These are phyloP conservation scores for Beauveria pseudobassiana DNA, from an alignment of 2,329 filamentous ascomycete genomes.

Conservation along the genomic window DNA sequence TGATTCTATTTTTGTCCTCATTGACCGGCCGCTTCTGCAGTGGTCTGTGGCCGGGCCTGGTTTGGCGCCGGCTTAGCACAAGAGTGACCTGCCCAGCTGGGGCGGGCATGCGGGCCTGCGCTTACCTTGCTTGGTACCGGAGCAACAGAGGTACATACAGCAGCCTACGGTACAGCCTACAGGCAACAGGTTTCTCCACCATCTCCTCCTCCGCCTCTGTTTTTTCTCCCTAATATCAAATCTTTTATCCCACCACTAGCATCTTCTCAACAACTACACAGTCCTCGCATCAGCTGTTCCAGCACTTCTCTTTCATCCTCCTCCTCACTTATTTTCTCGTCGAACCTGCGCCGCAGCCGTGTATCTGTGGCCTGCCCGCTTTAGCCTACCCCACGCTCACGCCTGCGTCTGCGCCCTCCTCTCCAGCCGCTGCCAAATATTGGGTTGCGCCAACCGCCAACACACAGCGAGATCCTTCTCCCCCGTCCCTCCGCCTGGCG, in stretches of 20 bases:
- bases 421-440: slow-evolving; percentile 9
- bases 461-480: background rate
- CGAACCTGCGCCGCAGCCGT: background rate
- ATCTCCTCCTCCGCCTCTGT: background rate
- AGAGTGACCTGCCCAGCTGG: background rate
- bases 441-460: slow-evolving; percentile 7
- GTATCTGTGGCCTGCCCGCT: background rate
- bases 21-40: background rate
- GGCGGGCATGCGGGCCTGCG: background rate
- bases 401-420: slow-evolving; percentile 8
- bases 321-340: background rate
- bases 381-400: slow-evolving; percentile 3
- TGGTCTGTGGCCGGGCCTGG: background rate
- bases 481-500: background rate
- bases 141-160: background rate
- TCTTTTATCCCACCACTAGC: background rate
- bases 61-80: slow-evolving; percentile 5
- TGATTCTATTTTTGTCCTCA: background rate
- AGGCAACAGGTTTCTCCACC: slow-evolving; percentile 1
- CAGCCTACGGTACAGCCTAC: background rate
- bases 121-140: background rate
- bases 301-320: background rate
- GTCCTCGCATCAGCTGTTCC: background rate
- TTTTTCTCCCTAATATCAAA: background rate
- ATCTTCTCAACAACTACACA: background rate